Evolutionary conservation across 2,329 filamentous ascomycete genomes (phyloP).

Genomic region (Epicoccum nigrum): DNA sequence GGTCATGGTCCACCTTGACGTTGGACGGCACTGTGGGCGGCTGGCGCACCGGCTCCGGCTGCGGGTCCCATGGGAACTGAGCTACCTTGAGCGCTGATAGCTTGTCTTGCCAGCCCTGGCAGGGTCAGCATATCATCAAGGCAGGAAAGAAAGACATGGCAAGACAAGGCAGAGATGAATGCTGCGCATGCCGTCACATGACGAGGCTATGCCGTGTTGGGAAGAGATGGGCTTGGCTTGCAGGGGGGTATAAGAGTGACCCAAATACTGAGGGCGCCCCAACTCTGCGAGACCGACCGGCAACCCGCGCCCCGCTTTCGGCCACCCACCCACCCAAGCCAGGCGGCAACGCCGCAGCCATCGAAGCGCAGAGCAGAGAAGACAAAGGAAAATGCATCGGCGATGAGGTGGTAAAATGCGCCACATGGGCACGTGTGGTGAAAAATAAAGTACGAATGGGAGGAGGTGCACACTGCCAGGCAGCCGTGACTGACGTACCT

Average conservation of each 20-base stretch:
- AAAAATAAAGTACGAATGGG: constrained; percentile 10
- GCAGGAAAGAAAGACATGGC: too few relatives aligned
- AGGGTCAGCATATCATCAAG: constrained; percentile 27
- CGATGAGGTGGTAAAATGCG: not conserved
- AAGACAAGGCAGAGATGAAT: constrained; percentile 7
- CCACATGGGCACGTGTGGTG: too few relatives aligned
- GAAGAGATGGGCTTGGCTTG: constrained; percentile 42
- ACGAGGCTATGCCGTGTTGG: constrained; percentile 41
- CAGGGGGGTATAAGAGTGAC: constrained; percentile 55
- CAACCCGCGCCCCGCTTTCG: constrained; percentile 53
- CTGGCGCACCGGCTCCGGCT: constrained; percentile 58
- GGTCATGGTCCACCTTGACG: constrained; percentile 42
- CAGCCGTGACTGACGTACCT: constrained; percentile 67
- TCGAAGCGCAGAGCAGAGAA: constrained; percentile 24
- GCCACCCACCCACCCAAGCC: constrained; percentile 43
- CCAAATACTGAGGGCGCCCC: constrained; percentile 53
- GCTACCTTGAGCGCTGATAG: constrained; percentile 84
- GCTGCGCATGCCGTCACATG: constrained; percentile 40
- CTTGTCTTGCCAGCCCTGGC: constrained; percentile 91
- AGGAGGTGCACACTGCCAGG: constrained; percentile 24
- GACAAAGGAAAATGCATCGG: constrained; percentile 23
- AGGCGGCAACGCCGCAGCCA: constrained; percentile 27
- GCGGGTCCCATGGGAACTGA: constrained; percentile 93
- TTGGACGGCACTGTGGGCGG: constrained; percentile 52
- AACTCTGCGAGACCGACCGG: constrained; percentile 45